Evolutionary conservation across 2,329 filamentous ascomycete genomes (phyloP).

Genomic region (Bipolaris oryzae): DNA sequence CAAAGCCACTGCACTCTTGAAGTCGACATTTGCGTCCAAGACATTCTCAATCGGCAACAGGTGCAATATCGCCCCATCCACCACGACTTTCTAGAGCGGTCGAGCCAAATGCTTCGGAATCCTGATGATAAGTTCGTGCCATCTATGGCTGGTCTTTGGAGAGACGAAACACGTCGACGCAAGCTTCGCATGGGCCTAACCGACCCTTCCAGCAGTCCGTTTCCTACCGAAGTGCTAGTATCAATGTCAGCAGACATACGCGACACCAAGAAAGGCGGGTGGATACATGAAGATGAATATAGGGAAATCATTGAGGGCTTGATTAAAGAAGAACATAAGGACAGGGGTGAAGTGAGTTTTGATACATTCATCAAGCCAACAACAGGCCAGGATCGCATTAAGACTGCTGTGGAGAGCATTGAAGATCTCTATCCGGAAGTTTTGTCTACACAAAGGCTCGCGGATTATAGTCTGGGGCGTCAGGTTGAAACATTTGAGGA

Average conservation of each 20-base stretch:
- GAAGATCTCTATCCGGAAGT: constrained; percentile 82
- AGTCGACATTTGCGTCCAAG: constrained; percentile 84
- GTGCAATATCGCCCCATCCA: constrained; percentile 80
- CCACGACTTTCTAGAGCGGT: constrained; percentile 81
- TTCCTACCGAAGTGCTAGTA: constrained; percentile 78
- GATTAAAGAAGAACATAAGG: constrained; percentile 66
- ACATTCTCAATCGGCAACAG: constrained; percentile 82
- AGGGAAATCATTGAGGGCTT: constrained; percentile 68
- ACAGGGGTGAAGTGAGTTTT: constrained; percentile 61
- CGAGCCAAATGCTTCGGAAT: constrained; percentile 61
- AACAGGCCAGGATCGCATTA: constrained; percentile 65
- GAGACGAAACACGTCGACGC: constrained; percentile 81
- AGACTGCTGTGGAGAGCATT: constrained; percentile 80
- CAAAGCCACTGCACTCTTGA: constrained; percentile 89
- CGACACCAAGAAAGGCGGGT: constrained; percentile 73
- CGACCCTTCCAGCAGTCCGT: constrained; percentile 73
- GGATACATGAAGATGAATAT: constrained; percentile 92
- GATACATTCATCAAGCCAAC: constrained; percentile 66
- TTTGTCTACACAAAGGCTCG: constrained; percentile 46
- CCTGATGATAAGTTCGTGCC: constrained; percentile 81
- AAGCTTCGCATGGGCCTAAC: constrained; percentile 71
- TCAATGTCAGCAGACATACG: constrained; percentile 87
- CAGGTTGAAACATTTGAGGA: neutral
- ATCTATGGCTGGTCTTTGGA: constrained; percentile 94
- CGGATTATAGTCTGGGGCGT: constrained; percentile 13